A percentile compares a stretch with the other conserved stretches of the same genome.
phyloP scores from a whole-genome alignment of 352 stramenopile species.

The Vaucheria bursata region DNA sequence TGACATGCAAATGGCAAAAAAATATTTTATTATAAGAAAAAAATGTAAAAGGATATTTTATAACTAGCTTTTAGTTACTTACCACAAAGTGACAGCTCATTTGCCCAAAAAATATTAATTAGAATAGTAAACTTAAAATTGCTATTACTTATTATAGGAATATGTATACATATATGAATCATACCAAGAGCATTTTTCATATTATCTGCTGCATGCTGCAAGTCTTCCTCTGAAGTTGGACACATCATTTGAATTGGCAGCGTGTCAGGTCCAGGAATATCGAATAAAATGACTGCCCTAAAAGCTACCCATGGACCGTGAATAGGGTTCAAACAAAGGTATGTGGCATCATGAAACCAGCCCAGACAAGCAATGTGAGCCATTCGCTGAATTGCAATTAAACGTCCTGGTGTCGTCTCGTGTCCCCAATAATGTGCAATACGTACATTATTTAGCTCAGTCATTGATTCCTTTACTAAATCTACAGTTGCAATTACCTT shows the following conservation, averaged over 20 bases:
- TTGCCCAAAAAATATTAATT: neutral
- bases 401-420: neutral
- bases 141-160: neutral
- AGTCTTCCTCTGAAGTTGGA: neutral
- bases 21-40: neutral
- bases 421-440: conserved; percentile 3
- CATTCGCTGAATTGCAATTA: conserved; percentile 7
- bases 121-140: neutral
- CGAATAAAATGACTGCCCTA: neutral
- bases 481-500: too few relatives aligned
- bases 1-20: neutral
- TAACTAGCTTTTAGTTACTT: neutral
- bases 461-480: too few relatives aligned
- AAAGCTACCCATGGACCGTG: conserved; percentile 11
- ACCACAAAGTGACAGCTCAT: neutral
- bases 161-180: neutral
- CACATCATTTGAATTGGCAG: neutral
- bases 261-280: neutral
- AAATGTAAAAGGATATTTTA: neutral
- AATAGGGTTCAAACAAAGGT: neutral
- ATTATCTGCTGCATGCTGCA: neutral
- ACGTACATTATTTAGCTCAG: too few relatives aligned
- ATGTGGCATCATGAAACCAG: neutral
- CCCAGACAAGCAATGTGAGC: neutral
- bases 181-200: neutral